These are phyloP conservation scores for Ilex aquifolium DNA, from an alignment of 257 asterid species.

Conservation along the genomic window DNA sequence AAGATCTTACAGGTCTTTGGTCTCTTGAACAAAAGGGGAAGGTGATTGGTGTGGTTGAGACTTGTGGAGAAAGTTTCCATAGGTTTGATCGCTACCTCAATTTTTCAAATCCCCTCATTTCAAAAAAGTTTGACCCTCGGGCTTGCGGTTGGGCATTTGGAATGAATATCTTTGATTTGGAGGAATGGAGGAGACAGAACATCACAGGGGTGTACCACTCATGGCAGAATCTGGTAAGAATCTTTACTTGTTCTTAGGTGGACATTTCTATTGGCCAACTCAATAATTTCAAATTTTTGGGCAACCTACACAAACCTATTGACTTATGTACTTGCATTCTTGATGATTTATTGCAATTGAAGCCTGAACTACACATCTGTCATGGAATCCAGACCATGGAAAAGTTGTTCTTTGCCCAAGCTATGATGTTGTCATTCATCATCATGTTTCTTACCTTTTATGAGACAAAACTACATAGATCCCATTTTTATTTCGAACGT, in stretches of 20 bases:
- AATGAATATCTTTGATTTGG: constrained; percentile 75
- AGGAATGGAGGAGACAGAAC: constrained; percentile 70
- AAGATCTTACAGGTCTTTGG: constrained; percentile 77
- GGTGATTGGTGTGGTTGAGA: constrained; percentile 94
- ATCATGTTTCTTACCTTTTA: too few species aligned
- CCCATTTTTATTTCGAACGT: too few species aligned
- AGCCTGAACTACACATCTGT: too few species aligned
- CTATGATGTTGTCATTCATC: too few species aligned
- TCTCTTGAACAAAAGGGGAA: constrained; percentile 70
- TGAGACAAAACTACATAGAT: too few species aligned
- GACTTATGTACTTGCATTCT: too few species aligned
- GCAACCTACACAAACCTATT: too few species aligned
- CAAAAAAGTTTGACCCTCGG: constrained; percentile 56
- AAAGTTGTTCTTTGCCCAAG: too few species aligned
- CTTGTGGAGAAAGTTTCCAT: constrained; percentile 93
- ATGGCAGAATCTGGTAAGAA: constrained; percentile 86
- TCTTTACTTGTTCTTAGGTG: neutral
- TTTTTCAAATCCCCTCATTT: constrained; percentile 81
- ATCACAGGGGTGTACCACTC: constrained; percentile 80
- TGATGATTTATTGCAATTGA: too few species aligned
- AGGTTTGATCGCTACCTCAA: constrained; percentile 91
- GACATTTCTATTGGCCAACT: too few species aligned
- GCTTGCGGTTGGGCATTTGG: constrained; percentile 99
- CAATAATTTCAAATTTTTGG: too few species aligned
- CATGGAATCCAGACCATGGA: too few species aligned